Evolutionary conservation across 2,329 filamentous ascomycete genomes (phyloP).

Genomic region (Exophiala bonariae): DNA sequence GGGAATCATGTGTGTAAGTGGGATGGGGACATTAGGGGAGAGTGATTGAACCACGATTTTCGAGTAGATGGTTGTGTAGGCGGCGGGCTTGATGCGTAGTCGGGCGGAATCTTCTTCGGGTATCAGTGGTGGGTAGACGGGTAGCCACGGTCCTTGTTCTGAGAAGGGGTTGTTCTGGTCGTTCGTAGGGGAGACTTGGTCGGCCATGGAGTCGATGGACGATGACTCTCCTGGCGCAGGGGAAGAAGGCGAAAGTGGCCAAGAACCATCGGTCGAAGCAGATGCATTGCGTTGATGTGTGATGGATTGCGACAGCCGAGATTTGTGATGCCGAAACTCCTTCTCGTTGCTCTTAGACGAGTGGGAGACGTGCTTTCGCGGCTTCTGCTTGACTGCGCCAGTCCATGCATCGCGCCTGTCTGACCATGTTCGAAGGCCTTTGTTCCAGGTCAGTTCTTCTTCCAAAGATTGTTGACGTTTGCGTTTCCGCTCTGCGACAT

Average conservation of each 20-base stretch:
- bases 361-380: slow-evolving; percentile 20
- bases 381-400: slow-evolving; percentile 56
- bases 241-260: not conserved
- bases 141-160: slow-evolving; percentile 62
- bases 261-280: not conserved
- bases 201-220: slow-evolving; percentile 2
- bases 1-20: slow-evolving; percentile 75
- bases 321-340: slow-evolving; percentile 4
- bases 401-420: slow-evolving; percentile 82
- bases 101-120: slow-evolving; percentile 75
- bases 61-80: slow-evolving; percentile 82
- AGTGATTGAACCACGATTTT: slow-evolving; percentile 80
- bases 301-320: slow-evolving; percentile 10
- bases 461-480: slow-evolving; percentile 59
- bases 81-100: slow-evolving; percentile 68
- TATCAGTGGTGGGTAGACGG: slow-evolving; percentile 71
- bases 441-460: slow-evolving; percentile 74
- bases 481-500: slow-evolving; percentile 52
- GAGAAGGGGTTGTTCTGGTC: slow-evolving; percentile 42
- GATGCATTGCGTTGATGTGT: not conserved
- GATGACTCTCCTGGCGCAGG: not conserved
- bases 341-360: not conserved
- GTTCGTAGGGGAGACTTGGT: slow-evolving; percentile 35
- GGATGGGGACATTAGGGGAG: slow-evolving; percentile 84
- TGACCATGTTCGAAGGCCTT: slow-evolving; percentile 77